Percentiles rank a stretch among this genome's conserved stretches.
These are phyloP conservation scores for Chimonanthus salicifolius DNA, from an alignment of 164 flowering plant genomes.

Conservation along the genomic window DNA sequence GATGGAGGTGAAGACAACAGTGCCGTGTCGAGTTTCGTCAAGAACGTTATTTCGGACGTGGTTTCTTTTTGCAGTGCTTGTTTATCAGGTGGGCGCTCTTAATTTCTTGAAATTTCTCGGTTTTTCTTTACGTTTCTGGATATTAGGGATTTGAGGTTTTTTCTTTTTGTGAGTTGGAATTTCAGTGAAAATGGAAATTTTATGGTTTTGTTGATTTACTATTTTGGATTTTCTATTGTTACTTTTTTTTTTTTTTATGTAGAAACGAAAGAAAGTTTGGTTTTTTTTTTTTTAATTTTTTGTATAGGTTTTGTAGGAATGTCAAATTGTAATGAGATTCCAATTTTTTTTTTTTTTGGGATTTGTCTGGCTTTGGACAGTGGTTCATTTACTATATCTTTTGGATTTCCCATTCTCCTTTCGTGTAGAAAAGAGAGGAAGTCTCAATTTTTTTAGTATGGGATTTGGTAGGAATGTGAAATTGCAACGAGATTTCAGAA, in stretches of 20 bases:
- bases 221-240: not conserved
- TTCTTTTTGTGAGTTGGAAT: not conserved
- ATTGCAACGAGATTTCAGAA: not conserved
- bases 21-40: conserved; percentile 22
- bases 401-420: not conserved
- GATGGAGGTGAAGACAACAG: conserved; percentile 47
- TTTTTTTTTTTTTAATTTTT: not conserved
- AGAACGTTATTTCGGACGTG: not conserved
- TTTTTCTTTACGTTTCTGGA: not conserved
- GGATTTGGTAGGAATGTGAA: not conserved
- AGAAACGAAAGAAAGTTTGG: not conserved
- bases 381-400: not conserved
- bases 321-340: not conserved
- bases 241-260: not conserved
- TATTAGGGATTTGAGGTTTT: not conserved
- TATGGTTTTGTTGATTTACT: not conserved
- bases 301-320: not conserved
- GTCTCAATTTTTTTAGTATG: not conserved
- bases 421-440: not conserved
- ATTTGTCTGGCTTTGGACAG: not conserved
- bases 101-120: not conserved
- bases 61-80: not conserved
- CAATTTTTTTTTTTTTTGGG: not conserved
- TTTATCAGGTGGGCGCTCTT: conserved; percentile 11
- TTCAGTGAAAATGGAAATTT: too few relatives aligned